phyloP scores from a whole-genome alignment of 2,329 filamentous ascomycete genomes.

The Phyllosticta citrichinensis region DNA sequence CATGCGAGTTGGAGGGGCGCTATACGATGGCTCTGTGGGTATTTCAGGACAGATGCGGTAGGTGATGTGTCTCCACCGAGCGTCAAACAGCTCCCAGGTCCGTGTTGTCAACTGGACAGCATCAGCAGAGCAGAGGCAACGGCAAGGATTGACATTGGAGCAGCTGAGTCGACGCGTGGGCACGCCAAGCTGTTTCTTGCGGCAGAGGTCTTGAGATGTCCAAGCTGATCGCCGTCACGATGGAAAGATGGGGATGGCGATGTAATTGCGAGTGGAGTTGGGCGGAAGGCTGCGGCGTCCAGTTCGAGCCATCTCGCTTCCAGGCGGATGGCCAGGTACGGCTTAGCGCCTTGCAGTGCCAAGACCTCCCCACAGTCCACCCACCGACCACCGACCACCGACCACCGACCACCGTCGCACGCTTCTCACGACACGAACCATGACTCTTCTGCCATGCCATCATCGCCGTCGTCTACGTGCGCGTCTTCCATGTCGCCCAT shows the following conservation, averaged over 20 bases:
- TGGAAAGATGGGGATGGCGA: background rate
- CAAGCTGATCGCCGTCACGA: background rate
- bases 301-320: background rate
- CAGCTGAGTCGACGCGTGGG: too few relatives aligned
- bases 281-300: background rate
- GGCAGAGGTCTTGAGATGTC: background rate
- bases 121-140: background rate
- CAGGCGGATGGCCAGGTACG: background rate
- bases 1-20: background rate
- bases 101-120: background rate
- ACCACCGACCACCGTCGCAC: too few relatives aligned
- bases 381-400: too few relatives aligned
- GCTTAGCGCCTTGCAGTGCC: background rate
- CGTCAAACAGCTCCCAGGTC: background rate
- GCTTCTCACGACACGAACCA: too few relatives aligned
- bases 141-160: background rate
- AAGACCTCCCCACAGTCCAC: background rate
- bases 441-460: background rate
- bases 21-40: background rate
- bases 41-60: background rate
- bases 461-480: background rate
- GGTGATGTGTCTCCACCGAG: background rate
- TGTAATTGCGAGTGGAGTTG: background rate
- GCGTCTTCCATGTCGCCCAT: too few relatives aligned
- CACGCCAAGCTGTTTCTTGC: too few relatives aligned